Evolutionary conservation across 2,329 filamentous ascomycete species (phyloP).

Genomic region (Colletotrichum gigasporum): DNA sequence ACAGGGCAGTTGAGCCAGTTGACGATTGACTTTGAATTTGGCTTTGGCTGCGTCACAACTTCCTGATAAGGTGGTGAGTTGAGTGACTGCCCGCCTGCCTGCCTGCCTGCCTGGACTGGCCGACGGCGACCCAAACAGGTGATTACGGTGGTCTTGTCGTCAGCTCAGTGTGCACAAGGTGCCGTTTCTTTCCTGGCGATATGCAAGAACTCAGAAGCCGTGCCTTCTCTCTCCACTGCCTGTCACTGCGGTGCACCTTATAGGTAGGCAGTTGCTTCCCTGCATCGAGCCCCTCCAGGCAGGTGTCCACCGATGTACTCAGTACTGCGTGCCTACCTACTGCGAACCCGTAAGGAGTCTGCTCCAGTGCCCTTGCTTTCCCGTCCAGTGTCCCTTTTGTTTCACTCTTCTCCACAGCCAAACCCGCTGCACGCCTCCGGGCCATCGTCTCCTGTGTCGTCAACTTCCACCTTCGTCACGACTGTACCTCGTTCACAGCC

Average conservation of each 20-base stretch:
- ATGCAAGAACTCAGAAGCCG: not conserved
- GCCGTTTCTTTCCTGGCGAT: not conserved
- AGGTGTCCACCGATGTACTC: not conserved
- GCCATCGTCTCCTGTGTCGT: not conserved
- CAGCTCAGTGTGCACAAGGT: too few relatives aligned
- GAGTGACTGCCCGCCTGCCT: too few relatives aligned
- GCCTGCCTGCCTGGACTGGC: too few relatives aligned
- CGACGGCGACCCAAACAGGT: too few relatives aligned
- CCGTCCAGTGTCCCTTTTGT: not conserved
- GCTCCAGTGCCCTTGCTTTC: not conserved
- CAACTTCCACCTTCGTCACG: not conserved
- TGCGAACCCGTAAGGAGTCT: too few relatives aligned
- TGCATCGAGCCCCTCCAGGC: not conserved
- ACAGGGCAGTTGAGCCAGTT: too few relatives aligned
- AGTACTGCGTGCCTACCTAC: too few relatives aligned
- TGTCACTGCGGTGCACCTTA: too few relatives aligned
- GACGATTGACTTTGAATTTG: not conserved
- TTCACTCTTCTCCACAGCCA: not conserved
- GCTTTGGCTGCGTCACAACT: too few relatives aligned
- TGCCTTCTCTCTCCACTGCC: not conserved
- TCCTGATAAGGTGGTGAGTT: too few relatives aligned
- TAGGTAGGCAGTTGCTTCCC: too few relatives aligned
- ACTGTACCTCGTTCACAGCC: not conserved
- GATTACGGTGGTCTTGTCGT: not conserved
- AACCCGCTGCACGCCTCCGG: not conserved